Base-by-base conservation (phyloP, 2,329 filamentous ascomycete species). In the Fusarium kyushuense region DNA sequence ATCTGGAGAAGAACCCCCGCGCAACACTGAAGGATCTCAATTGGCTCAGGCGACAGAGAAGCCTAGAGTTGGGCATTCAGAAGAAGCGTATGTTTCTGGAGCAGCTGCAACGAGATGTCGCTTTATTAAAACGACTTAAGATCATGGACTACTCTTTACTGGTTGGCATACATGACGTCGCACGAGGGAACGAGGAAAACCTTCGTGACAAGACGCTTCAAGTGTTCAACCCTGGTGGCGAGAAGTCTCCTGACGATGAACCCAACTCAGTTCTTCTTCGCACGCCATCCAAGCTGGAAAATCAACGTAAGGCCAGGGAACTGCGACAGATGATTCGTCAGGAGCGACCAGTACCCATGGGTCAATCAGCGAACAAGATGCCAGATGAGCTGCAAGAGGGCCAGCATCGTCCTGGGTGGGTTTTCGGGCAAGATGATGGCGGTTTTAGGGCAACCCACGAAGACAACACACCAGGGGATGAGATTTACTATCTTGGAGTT, bases 111-210 rank as follows among this genome's bases (percentile, higher is more conserved):
- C 88, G 87, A 63, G 96, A 99, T 78, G 96, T 99, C 11, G 88
- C 89, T 53, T 84, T 99, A 32, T 82, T 99, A 62, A 94, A 98
- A 79, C 89, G 87, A 72, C 84, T 98, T 42, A 91, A 97, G 73
- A 98, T 99, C 74, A 99, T 99, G 96, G 96, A 99, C 79, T 99
- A 99, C 80, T 98, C 95, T 12, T 87, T 99, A 65, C 85, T 99
- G 36, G 89, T 99, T 55, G 96, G 96, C 49, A 96, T 98, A 51
- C 96, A 99, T 76, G 96, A 99, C 76, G 79, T 96, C 21, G 88
- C 89, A 55, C 90, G 92, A 71, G 96, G 96, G 30, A 99, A 99
- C 76, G 94, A 97, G 72, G 96, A 99, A 78, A 97, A 97, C 58
- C 84, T 99, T 45, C 92, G 89, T 27, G 89, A 86, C 81, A 97